Base-by-base conservation (phyloP, 164 flowering plant genomes). In the Piper longum region DNA sequence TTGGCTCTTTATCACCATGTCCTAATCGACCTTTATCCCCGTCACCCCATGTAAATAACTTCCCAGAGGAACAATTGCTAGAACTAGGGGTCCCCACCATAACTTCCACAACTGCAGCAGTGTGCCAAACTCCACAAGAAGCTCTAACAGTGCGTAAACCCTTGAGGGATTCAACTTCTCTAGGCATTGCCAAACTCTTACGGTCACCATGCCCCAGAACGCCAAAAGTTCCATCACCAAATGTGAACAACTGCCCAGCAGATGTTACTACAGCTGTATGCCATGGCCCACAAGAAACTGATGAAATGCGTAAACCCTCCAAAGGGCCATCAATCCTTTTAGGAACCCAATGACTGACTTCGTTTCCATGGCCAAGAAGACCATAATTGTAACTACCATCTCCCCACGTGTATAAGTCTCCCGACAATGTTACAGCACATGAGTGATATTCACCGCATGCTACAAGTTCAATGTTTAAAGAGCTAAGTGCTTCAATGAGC, bases 51-150 rank as follows among this genome's bases (percentile, higher is more conserved):
- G 97, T 93, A 69, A 93, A 90, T 16, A 93, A 82, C 77, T 87
- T 93, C 44, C 95, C 99, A 16, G 91, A 90, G 58, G 97, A 93
- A 71, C 92, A 86, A 67, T 88, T 90, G 74, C 97, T 88, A 36
- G 97, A 88, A 75, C 97, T 87, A 26, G 97, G 83, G 71, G 81
- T 86, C 56, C 96, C 99, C 65, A 82, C 95, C 99, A 93, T 87
- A 71, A 90, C 87, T 79, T 93, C 99, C 51, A 93, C 88, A 78
- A 93, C 93, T 1, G 99, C 99, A 71, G 99, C 99, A 74, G 99
- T 90, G 75, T 93, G 99, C 99, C 99, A 93, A 67, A 90, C 95
- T 65, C 99, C 99, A 85, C 97, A 93, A 68, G 97, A 86, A 55
- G 93, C 97, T 70, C 91, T 81, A 18, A 93, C 92, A 61, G 97